Base-by-base conservation (phyloP, 2,329 filamentous ascomycete species). In the Pseudogymnoascus verrucosus region DNA sequence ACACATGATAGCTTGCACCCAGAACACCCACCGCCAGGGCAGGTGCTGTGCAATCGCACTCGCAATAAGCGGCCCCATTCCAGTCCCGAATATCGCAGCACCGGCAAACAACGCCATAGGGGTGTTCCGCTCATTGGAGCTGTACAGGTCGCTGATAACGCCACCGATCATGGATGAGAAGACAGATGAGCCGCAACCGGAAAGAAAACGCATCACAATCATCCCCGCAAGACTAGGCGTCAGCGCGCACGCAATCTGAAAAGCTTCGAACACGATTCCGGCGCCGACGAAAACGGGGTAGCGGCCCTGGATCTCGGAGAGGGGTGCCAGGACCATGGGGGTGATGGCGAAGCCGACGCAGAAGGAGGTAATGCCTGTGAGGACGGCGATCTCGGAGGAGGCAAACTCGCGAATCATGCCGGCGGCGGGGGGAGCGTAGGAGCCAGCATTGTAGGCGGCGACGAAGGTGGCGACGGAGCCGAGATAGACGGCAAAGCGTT, bases 111-210 rank as follows among this genome's bases (percentile, higher is more conserved):
- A 73, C 0, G 91, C 88, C 93, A 97, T 96, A 0, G 93, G 90
- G 0, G 89, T 91, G 70, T 97, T 96, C 36, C 93, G 82, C 51
- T 90, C 87, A 65, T 89, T 78, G 8, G 90, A 85, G 59, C 88
- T 84, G 77, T 92, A 96, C 64, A 96, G 84, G 71, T 97, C 93
- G 61, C 89, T 89, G 42, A 97, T 88, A 3, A 97, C 89, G 3
- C 93, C 93, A n/a, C 93, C 93, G 0, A 96, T 89, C 82, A 96
- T 93, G 21, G 91, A 95, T 51, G 89, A 91, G 72, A 96, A 96
- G 0, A 82, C 86, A 60, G 87, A 91, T 5, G 85, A 88, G 5
- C 89, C 90, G n/a, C 86, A 84, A 1, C 93, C 93, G 8, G 86
- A 83, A 57, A 95, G 80, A 72, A 96, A 89, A 0, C 93, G 84